phyloP scores from a whole-genome alignment of 1,139 yeast species.

The Diutina catenulata region DNA sequence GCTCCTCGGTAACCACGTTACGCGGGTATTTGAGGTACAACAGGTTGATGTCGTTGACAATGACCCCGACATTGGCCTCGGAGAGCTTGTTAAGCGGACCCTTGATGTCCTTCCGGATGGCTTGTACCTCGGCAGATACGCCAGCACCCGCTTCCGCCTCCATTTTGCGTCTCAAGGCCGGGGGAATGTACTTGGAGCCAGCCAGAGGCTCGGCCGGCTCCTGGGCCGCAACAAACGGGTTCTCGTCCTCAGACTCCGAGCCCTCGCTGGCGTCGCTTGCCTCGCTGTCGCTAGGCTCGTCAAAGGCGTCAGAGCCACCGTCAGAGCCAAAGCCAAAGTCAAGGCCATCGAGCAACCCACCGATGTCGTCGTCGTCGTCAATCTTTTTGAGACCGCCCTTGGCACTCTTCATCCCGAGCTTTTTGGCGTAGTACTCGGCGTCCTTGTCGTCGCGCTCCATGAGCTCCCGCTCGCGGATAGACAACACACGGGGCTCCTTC shows the following conservation, averaged over 20 bases:
- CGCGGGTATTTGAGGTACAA: conserved; percentile 61
- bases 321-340: conserved; percentile 41
- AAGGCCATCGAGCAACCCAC: conserved; percentile 66
- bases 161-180: conserved; percentile 56
- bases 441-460: conserved; percentile 51
- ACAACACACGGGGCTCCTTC: conserved; percentile 17
- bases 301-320: conserved; percentile 5
- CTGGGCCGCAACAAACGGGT: conserved; percentile 11
- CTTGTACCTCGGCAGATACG: conserved; percentile 36
- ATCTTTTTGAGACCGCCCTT: conserved; percentile 32
- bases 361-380: conserved; percentile 59
- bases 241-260: conserved; percentile 7
- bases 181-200: conserved; percentile 71
- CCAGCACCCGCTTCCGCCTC: conserved; percentile 20
- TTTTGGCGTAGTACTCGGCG: conserved; percentile 71
- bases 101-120: conserved; percentile 51
- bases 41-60: conserved; percentile 55
- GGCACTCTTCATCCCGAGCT: conserved; percentile 52
- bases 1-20: conserved; percentile 58
- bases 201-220: too few relatives aligned
- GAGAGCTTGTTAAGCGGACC: conserved; percentile 80
- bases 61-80: conserved; percentile 66
- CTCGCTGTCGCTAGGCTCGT: conserved; percentile 7
- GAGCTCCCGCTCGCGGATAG: conserved; percentile 23
- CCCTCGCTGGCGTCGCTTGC: conserved; percentile 13